A percentile compares a stretch with the other conserved stretches of the same genome.
Evolutionary conservation across 2,329 filamentous ascomycete genomes (phyloP).

Genomic region (Diaporthe velutina): DNA sequence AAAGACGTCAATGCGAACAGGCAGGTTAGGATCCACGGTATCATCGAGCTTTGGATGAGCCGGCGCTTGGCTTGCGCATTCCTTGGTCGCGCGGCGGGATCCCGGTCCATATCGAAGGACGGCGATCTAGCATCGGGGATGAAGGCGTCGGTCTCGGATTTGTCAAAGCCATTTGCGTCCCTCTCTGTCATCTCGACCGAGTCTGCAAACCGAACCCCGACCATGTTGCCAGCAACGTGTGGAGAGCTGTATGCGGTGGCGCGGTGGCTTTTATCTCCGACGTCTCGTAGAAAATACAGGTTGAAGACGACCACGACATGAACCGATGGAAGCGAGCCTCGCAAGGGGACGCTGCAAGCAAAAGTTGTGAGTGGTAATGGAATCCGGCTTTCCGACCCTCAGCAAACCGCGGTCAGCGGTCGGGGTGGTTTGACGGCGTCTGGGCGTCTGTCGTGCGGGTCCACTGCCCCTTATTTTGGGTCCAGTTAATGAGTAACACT

Average conservation of each 20-base stretch:
- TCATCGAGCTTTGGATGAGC: constrained; percentile 31
- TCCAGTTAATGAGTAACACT: not conserved
- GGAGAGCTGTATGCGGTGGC: no score
- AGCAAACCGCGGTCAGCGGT: not conserved
- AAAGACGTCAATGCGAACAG: constrained; percentile 38
- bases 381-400: not conserved
- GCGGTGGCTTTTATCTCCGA: not conserved
- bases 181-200: constrained; percentile 8
- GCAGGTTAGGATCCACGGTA: constrained; percentile 38
- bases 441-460: not conserved
- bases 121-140: not conserved
- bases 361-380: not conserved
- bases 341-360: not conserved
- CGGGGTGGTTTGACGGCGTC: not conserved
- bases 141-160: constrained; percentile 10
- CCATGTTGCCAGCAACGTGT: not conserved
- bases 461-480: constrained; percentile 17
- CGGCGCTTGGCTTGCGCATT: constrained; percentile 14
- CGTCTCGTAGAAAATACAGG: not conserved
- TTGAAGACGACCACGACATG: not conserved
- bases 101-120: constrained; percentile 21
- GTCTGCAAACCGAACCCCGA: constrained; percentile 29
- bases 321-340: not conserved
- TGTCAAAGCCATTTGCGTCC: constrained; percentile 4
- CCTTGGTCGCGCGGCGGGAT: not conserved